Conservation (phyloP, 306 rosid genomes). For the Cotoneaster glaucophyllus region DNA sequence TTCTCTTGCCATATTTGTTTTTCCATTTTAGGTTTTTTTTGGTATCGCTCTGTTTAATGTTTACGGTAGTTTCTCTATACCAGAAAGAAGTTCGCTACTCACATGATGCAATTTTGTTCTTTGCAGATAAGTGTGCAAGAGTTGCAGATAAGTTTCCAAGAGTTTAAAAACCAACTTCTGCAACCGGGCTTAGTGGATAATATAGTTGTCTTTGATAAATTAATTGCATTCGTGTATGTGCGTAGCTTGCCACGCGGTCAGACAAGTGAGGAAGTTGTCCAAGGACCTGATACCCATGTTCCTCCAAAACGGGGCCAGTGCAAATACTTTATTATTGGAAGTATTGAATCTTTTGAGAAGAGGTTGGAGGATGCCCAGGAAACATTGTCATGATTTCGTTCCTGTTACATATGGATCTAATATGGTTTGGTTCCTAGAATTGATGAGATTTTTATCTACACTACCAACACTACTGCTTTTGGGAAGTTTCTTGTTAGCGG, state of each 20-base stretch:
- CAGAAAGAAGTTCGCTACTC: constrained; percentile 10
- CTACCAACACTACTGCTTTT: constrained; percentile 55
- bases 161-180: constrained; percentile 84
- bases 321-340: constrained; percentile 83
- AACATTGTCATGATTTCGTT: constrained; percentile 62
- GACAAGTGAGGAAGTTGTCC: constrained; percentile 56
- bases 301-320: constrained; percentile 53
- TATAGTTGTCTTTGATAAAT: constrained; percentile 78
- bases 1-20: too few species aligned
- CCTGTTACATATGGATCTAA: constrained; percentile 82
- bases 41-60: neutral
- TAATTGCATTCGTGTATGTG: constrained; percentile 82
- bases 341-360: constrained; percentile 91
- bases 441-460: constrained; percentile 71
- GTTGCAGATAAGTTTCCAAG: constrained; percentile 91
- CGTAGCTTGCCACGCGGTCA: constrained; percentile 51
- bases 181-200: constrained; percentile 91
- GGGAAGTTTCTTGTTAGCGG: constrained; percentile 59
- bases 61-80: neutral
- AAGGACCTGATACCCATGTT: constrained; percentile 42
- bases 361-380: constrained; percentile 97
- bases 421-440: constrained; percentile 65
- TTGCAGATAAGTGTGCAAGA: constrained; percentile 59
- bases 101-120: constrained; percentile 11
- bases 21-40: neutral